Evolutionary conservation across 371 early-diverging fungal species (phyloP).

Genomic region (Chytridiales sp.): DNA sequence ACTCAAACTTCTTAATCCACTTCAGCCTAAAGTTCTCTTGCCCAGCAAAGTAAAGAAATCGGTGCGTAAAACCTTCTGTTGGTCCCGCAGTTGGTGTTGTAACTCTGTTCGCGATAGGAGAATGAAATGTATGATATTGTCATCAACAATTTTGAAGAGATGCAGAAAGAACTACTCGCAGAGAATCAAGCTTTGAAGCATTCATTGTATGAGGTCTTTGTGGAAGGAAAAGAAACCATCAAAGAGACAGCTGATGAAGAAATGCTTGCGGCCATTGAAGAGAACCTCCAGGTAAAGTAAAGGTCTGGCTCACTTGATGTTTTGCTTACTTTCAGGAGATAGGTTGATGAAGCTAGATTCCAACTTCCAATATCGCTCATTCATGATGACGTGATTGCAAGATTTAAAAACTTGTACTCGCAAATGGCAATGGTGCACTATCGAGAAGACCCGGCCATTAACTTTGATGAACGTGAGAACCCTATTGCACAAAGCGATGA

Average conservation of each 20-base stretch:
- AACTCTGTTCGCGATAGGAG: slow-evolving; percentile 8
- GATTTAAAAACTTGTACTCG: too few relatives aligned
- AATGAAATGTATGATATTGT: slow-evolving; percentile 39
- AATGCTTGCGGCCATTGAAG: not conserved
- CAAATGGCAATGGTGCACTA: too few relatives aligned
- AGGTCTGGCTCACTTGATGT: not conserved
- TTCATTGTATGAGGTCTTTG: slow-evolving; percentile 26
- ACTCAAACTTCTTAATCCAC: slow-evolving; percentile 18
- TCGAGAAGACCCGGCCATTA: too few relatives aligned
- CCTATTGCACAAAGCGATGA: too few relatives aligned
- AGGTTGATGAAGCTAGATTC: slow-evolving; percentile 29
- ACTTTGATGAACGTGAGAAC: too few relatives aligned
- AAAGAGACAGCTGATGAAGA: slow-evolving; percentile 1
- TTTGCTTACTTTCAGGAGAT: not conserved
- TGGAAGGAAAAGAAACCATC: slow-evolving; percentile 13
- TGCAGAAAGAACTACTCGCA: slow-evolving; percentile 41
- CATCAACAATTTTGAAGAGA: slow-evolving; percentile 43
- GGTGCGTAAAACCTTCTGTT: not conserved
- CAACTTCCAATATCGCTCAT: slow-evolving; percentile 37
- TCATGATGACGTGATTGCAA: not conserved
- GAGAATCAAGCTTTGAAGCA: slow-evolving; percentile 41
- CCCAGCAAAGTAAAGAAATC: not conserved
- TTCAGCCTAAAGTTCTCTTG: not conserved
- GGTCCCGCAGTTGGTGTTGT: not conserved
- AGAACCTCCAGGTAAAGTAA: not conserved